phyloP scores from a whole-genome alignment of 1,284 basidiomycete species.

The Mrakiaceae sp. region DNA sequence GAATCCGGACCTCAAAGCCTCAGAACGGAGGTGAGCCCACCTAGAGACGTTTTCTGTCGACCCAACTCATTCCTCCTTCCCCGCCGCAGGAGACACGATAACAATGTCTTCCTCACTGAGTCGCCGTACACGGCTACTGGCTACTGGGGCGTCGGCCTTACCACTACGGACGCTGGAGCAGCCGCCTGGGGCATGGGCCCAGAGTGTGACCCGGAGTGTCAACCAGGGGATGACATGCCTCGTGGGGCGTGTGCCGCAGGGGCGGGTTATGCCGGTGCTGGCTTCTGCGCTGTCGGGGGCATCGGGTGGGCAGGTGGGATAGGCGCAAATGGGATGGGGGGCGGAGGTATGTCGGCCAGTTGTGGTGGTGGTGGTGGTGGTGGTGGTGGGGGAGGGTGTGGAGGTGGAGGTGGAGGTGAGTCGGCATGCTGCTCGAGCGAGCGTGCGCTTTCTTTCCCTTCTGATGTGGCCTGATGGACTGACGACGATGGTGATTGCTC shows the following conservation, averaged over 20 bases:
- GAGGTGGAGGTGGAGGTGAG: slow-evolving; percentile 3
- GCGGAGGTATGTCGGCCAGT: background rate
- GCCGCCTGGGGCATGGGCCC: background rate
- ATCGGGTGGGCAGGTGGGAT: background rate
- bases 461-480: background rate
- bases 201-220: background rate
- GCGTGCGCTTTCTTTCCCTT: no score
- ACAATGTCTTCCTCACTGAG: background rate
- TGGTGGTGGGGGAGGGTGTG: background rate
- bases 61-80: background rate
- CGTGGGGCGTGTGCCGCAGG: background rate
- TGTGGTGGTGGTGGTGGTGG: slow-evolving; percentile 3
- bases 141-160: background rate
- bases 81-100: background rate
- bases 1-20: background rate
- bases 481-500: background rate
- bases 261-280: background rate
- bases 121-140: background rate
- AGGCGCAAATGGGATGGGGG: background rate
- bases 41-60: background rate
- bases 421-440: no score
- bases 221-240: background rate
- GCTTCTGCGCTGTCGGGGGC: no score
- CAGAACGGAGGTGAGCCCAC: background rate
- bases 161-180: background rate